phyloP scores from a whole-genome alignment of 2,329 filamentous ascomycete species.

The Neofusicoccum umdonicola region DNA sequence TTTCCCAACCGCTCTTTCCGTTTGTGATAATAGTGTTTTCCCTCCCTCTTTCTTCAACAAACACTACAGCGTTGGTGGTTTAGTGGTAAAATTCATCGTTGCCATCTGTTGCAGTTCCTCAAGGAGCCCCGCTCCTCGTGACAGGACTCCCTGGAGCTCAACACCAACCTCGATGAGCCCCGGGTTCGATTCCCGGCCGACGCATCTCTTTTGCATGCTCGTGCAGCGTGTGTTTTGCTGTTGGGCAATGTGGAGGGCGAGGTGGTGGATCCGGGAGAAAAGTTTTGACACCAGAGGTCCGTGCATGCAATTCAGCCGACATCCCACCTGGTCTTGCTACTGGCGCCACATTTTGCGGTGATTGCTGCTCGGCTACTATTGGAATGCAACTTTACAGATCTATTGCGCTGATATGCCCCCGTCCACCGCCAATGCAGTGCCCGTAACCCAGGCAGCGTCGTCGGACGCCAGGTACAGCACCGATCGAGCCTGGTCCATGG shows the following conservation, averaged over 20 bases:
- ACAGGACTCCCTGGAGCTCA: too few relatives aligned
- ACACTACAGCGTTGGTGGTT: neutral
- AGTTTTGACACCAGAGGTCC: neutral
- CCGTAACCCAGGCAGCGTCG: slow-evolving; percentile 44
- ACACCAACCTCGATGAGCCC: neutral
- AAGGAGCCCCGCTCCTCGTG: too few relatives aligned
- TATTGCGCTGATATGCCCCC: slow-evolving; percentile 29
- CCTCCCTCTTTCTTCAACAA: too few relatives aligned
- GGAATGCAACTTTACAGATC: too few relatives aligned
- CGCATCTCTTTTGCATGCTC: neutral
- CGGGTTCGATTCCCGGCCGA: slow-evolving; percentile 8
- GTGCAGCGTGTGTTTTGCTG: neutral
- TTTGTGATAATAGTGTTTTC: too few relatives aligned
- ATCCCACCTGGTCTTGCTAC: too few relatives aligned
- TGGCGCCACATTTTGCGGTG: too few relatives aligned
- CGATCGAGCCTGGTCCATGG: slow-evolving; percentile 27
- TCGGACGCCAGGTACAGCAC: slow-evolving; percentile 45
- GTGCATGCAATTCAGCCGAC: too few relatives aligned
- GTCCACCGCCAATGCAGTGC: slow-evolving; percentile 40
- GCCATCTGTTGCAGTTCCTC: too few relatives aligned
- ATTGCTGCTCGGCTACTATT: too few relatives aligned
- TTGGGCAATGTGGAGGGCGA: neutral
- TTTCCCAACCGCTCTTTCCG: too few relatives aligned
- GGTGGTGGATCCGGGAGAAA: neutral
- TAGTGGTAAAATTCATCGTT: neutral